Conservation (phyloP, 345 rosid species). For the thale cress (Arabidopsis thaliana) region DNA sequence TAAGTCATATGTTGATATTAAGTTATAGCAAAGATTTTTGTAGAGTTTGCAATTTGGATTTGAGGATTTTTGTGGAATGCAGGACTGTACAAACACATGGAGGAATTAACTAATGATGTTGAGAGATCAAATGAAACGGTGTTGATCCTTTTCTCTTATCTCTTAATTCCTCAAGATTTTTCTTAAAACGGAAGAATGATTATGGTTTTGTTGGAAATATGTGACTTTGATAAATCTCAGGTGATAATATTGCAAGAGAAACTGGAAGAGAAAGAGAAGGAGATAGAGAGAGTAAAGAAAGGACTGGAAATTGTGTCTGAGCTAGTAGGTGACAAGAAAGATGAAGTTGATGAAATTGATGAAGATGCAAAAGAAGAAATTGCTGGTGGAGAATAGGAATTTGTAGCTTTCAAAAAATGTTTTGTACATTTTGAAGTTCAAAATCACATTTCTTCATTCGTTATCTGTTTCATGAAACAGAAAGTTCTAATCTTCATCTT, state of each 20-base stretch:
- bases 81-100: conserved; percentile 76
- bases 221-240: conserved; percentile 45
- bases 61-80: conserved; percentile 42
- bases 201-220: conserved; percentile 13
- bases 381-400: conserved; percentile 36
- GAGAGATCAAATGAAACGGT: conserved; percentile 94
- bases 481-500: neutral
- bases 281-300: conserved; percentile 54
- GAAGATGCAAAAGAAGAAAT: conserved; percentile 42
- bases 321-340: conserved; percentile 32
- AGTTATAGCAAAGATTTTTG: neutral
- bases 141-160: conserved; percentile 17
- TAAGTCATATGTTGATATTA: conserved; percentile 36
- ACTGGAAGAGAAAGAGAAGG: conserved; percentile 71
- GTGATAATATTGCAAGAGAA: conserved; percentile 74
- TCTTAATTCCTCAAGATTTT: neutral
- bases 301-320: conserved; percentile 48
- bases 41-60: conserved; percentile 15
- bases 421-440: conserved; percentile 34
- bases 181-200: neutral
- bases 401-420: conserved; percentile 31
- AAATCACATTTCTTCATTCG: conserved; percentile 27
- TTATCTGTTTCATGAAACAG: conserved; percentile 1
- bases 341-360: conserved; percentile 44
- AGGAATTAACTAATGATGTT: conserved; percentile 73